Base-by-base conservation (phyloP, 139 green algal genomes). In the Diplosphaera chodatii region DNA sequence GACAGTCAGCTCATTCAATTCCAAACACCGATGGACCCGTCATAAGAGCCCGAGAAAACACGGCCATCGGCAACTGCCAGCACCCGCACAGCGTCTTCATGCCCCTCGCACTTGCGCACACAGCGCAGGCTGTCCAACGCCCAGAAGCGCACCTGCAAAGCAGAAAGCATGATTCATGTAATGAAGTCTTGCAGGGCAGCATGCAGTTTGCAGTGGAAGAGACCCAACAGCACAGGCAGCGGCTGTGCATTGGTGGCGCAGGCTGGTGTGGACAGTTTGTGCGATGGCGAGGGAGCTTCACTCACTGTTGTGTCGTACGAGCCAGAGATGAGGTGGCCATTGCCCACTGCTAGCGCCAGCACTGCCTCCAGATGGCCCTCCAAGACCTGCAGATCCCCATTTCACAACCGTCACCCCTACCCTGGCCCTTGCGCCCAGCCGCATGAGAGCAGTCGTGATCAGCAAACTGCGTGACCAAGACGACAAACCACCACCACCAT, bases 351-450 rank as follows among this genome's bases (percentile, higher is more conserved):
- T 34, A 98, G 80, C 18, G 93, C 93, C 62, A 98, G 83, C 63
- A 98, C 93, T 1, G 93, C 93, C 77, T 98, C 93, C 3, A 74
- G 87, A 82, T 98, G 93, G 0, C 93, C 93, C 71, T 96, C 86
- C 66, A 98, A 84, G 33, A 89, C 77, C 29, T 74, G 29, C 16
- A 68, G 48, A 13, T 13, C 37, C 10, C 10, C 10, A 48, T n/a
- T n/a, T n/a, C n/a, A n/a, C n/a, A n/a, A n/a, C n/a, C n/a, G n/a
- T n/a, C n/a, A n/a, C n/a, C n/a, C n/a, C n/a, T n/a, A n/a, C n/a
- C n/a, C n/a, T n/a, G n/a, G n/a, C n/a, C n/a, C n/a, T n/a, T n/a
- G n/a, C n/a, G n/a, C n/a, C n/a, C n/a, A n/a, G n/a, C n/a, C n/a
- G n/a, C n/a, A n/a, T n/a, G n/a, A n/a, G n/a, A n/a, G n/a, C n/a